A percentile compares a stretch with the other conserved stretches of the same genome.
Conservation (phyloP, 179 eudicot species). For the Heliamphora pulchella region DNA sequence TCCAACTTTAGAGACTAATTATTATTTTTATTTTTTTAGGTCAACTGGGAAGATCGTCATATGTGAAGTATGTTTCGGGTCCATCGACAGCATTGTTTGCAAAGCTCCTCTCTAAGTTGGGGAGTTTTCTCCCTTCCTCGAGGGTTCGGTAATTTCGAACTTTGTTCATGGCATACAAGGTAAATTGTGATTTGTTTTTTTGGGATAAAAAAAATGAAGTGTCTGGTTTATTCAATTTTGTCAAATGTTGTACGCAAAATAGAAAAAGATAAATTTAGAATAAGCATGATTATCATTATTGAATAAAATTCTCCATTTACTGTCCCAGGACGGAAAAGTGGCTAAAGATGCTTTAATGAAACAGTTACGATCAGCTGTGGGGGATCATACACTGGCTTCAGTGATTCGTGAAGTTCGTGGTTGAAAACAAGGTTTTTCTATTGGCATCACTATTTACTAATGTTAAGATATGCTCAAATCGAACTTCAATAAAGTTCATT, state of each 20-base stretch:
- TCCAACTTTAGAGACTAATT: background rate
- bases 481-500: too few relatives aligned
- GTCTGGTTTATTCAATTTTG: background rate
- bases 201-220: background rate
- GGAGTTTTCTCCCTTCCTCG: slow-evolving; percentile 31
- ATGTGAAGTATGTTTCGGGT: slow-evolving; percentile 19
- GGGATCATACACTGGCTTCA: slow-evolving; percentile 35
- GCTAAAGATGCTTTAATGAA: slow-evolving; percentile 35
- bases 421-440: slow-evolving; percentile 16
- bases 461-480: too few relatives aligned
- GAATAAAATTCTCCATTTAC: slow-evolving; percentile 5
- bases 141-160: slow-evolving; percentile 26
- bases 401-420: slow-evolving; percentile 32
- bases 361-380: slow-evolving; percentile 34
- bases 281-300: background rate
- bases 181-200: background rate
- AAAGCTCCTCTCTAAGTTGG: slow-evolving; percentile 32
- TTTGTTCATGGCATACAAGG: slow-evolving; percentile 37
- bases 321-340: slow-evolving; percentile 43
- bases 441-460: too few relatives aligned
- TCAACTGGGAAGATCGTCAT: background rate
- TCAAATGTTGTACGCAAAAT: background rate
- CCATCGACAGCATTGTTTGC: slow-evolving; percentile 15
- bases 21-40: slow-evolving; percentile 9
- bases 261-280: background rate